Percentiles rank a stretch among this genome's conserved stretches.
Evolutionary conservation across 2,329 filamentous ascomycete species (phyloP).

Genomic region (Exophiala calicioides): DNA sequence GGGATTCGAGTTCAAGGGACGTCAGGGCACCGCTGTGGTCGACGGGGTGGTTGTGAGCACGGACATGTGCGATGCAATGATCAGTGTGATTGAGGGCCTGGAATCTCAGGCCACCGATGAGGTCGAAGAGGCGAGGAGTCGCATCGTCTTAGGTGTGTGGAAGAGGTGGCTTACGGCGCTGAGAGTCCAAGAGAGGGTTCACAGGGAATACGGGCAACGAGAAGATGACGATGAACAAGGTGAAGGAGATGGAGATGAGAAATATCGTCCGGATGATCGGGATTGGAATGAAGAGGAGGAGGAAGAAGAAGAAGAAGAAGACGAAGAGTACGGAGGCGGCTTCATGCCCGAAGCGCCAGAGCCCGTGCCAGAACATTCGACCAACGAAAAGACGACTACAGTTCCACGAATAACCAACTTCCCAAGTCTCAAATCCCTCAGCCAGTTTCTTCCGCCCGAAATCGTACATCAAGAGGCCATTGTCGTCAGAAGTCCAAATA

Average conservation of each 20-base stretch:
- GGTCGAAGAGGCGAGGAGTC: conserved; percentile 57
- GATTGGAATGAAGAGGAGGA: conserved; percentile 38
- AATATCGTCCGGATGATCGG: conserved; percentile 1
- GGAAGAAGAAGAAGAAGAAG: conserved; percentile 36
- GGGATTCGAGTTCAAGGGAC: conserved; percentile 83
- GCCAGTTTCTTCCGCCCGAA: conserved; percentile 20
- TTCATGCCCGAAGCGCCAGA: conserved; percentile 40
- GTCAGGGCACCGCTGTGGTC: conserved; percentile 80
- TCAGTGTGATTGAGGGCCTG: conserved; percentile 68
- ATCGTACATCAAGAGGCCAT: conserved; percentile 23
- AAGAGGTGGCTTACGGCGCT: conserved; percentile 63
- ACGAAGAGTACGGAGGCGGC: conserved; percentile 39
- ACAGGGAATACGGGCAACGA: conserved; percentile 49
- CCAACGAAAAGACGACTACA: not conserved
- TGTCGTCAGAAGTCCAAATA: conserved; percentile 25
- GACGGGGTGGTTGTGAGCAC: conserved; percentile 74
- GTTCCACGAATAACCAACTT: not conserved
- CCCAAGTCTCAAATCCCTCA: conserved; percentile 11
- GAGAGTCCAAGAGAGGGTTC: conserved; percentile 71
- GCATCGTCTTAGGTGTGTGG: conserved; percentile 57
- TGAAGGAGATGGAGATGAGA: not conserved
- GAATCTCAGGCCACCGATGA: conserved; percentile 65
- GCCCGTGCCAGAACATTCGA: not conserved
- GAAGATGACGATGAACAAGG: too few relatives aligned
- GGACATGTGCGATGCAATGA: conserved; percentile 71